A percentile compares a stretch with the other conserved stretches of the same genome.
These are phyloP conservation scores for Mycena olivaceomarginata DNA, from an alignment of 768 basidiomycete genomes.

Conservation along the genomic window DNA sequence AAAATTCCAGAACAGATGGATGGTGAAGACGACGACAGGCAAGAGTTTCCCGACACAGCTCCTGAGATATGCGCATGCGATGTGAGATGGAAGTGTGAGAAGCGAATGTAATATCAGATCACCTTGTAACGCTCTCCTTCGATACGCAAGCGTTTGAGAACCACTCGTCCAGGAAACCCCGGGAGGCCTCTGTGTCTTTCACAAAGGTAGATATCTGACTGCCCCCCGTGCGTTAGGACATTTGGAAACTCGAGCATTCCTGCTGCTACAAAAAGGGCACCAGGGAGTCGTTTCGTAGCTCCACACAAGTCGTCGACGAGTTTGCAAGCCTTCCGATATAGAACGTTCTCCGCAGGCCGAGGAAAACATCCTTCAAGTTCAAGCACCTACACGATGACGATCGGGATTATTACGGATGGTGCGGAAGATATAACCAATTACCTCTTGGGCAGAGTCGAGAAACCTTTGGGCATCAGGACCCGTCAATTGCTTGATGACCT, in stretches of 20 bases:
- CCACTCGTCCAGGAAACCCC: background rate
- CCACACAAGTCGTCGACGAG: background rate
- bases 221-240: background rate
- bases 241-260: background rate
- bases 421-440: background rate
- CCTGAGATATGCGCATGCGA: background rate
- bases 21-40: slow-evolving; percentile 12
- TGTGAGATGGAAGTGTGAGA: background rate
- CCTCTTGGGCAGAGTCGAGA: background rate
- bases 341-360: background rate
- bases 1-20: background rate
- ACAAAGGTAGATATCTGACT: background rate
- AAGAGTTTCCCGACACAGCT: slow-evolving; percentile 11
- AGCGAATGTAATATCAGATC: background rate
- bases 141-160: background rate
- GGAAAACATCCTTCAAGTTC: background rate
- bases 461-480: background rate
- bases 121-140: background rate
- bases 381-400: background rate
- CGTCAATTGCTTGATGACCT: background rate
- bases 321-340: slow-evolving; percentile 3
- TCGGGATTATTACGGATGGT: background rate
- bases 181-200: slow-evolving; percentile 1
- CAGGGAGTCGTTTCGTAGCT: background rate
- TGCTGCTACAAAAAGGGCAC: background rate